Base-by-base conservation (phyloP, 2,329 filamentous ascomycete genomes). In the Paecilomyces formosus region DNA sequence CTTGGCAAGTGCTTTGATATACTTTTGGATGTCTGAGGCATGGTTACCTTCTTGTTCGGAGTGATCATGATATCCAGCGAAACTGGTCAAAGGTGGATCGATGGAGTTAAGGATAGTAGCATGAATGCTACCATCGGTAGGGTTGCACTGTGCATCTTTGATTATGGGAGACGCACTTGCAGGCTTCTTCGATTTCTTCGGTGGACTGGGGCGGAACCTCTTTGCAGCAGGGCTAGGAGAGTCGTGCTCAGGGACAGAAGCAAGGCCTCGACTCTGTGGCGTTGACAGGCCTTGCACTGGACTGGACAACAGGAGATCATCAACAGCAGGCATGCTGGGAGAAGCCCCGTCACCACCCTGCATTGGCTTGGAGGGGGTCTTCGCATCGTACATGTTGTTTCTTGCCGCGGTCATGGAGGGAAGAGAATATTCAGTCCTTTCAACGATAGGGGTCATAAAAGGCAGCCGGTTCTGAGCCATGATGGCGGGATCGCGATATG, bases 401-500 rank as follows among this genome's bases (percentile, higher is more conserved):
- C 65, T 79, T 79, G 57, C 79, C 70, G 63, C 80, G 75, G 56
- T 84, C 81, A 28, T 85, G 3, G 84, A 82, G 50, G 88, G 76
- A 35, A 97, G 77, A 0, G 92, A 97, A 11, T 87, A 89, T 74
- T 99, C 94, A 0, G 94, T 99, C 66, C 91, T 87, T 74, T 99
- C 94, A 1, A 94, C 93, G 64, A 99, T 99, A 1, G 94, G 94
- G 0, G 94, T 99, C 94, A 99, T 97, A 72, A 97, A 99, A 2
- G 93, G 94, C 9, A 97, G 80, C 57, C 92, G 88, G 74, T 92
- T 96, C 68, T 97, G 95, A 60, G 92, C 91, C 73, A 88, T 82
- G 71, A 92, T 83, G 35, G 78, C 83, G 69, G 90, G 85, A 73
- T 96, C 89, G 69, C 92, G 87, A 80, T 88, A 96, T 59, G 90